A percentile compares a stretch with the other conserved stretches of the same genome.
phyloP scores from a whole-genome alignment of 805 yeast species.

The Lachancea mirantina region DNA sequence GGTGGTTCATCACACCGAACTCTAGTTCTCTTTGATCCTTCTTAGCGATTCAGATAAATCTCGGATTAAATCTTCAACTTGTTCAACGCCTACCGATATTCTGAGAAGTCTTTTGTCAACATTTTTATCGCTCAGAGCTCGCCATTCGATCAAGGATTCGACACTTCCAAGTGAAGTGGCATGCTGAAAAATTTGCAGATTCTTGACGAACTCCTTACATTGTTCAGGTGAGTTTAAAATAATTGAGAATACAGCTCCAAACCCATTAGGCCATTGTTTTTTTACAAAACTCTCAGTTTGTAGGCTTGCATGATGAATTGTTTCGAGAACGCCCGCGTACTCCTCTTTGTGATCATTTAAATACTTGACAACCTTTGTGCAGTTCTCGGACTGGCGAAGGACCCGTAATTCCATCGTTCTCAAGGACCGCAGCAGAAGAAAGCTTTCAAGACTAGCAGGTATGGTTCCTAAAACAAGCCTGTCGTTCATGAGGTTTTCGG shows the following conservation, averaged over 20 bases:
- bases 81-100: conserved; percentile 75
- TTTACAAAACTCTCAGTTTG: conserved; percentile 64
- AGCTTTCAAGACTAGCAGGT: conserved; percentile 70
- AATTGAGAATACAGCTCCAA: conserved; percentile 72
- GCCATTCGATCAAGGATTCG: conserved; percentile 87
- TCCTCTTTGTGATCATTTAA: conserved; percentile 43
- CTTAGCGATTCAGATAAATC: conserved; percentile 62
- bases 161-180: conserved; percentile 93
- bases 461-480: conserved; percentile 72
- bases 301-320: conserved; percentile 65
- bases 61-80: conserved; percentile 63
- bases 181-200: conserved; percentile 67
- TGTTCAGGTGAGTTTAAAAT: conserved; percentile 41
- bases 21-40: conserved; percentile 12
- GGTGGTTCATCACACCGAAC: no score
- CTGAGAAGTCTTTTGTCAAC: conserved; percentile 57
- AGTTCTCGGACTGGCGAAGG: conserved; percentile 55
- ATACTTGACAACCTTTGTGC: conserved; percentile 52
- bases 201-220: conserved; percentile 60
- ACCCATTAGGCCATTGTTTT: conserved; percentile 58
- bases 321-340: conserved; percentile 40
- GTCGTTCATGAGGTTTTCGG: conserved; percentile 47
- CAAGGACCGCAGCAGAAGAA: conserved; percentile 66
- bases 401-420: conserved; percentile 76
- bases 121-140: conserved; percentile 60